Percentiles rank a stretch among this genome's conserved stretches.
phyloP scores from a whole-genome alignment of 2,329 filamentous ascomycete genomes.

The Trichoderma citrinoviride region DNA sequence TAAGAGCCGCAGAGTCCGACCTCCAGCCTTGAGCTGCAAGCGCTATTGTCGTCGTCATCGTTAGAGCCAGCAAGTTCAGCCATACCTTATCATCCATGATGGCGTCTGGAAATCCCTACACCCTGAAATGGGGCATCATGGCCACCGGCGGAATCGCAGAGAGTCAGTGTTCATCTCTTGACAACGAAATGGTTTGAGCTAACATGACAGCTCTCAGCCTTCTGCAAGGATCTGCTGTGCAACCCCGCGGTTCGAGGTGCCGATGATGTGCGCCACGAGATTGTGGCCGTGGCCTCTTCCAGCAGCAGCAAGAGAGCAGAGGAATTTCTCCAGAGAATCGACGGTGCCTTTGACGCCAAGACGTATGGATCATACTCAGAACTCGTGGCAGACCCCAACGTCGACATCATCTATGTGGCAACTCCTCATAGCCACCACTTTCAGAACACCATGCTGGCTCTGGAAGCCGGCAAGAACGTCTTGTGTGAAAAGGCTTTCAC shows the following conservation, averaged over 20 bases:
- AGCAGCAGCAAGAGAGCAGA: constrained; percentile 66
- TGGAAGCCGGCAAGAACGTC: constrained; percentile 82
- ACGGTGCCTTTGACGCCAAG: constrained; percentile 64
- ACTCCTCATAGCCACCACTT: constrained; percentile 93
- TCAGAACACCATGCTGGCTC: constrained; percentile 81
- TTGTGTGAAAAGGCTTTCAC: constrained; percentile 91
- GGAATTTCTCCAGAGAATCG: constrained; percentile 68
- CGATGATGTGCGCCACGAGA: constrained; percentile 69
- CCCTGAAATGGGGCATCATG: constrained; percentile 59
- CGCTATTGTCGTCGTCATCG: background rate
- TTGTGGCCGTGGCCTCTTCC: constrained; percentile 79
- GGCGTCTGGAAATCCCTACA: constrained; percentile 37
- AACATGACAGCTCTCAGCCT: constrained; percentile 41
- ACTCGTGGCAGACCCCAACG: constrained; percentile 71
- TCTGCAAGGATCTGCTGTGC: constrained; percentile 74
- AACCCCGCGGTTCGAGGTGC: constrained; percentile 69
- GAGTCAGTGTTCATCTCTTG: constrained; percentile 41
- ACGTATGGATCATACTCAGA: constrained; percentile 80
- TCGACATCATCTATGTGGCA: constrained; percentile 85
- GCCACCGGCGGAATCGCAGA: constrained; percentile 59
- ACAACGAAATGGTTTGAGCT: background rate
- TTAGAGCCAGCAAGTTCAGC: background rate
- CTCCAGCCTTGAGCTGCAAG: background rate
- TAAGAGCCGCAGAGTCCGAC: background rate
- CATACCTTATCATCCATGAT: background rate